A percentile compares a stretch with the other conserved stretches of the same genome.
These are phyloP conservation scores for Xerocomellus intermedius DNA, from an alignment of 768 basidiomycete genomes.

Conservation along the genomic window DNA sequence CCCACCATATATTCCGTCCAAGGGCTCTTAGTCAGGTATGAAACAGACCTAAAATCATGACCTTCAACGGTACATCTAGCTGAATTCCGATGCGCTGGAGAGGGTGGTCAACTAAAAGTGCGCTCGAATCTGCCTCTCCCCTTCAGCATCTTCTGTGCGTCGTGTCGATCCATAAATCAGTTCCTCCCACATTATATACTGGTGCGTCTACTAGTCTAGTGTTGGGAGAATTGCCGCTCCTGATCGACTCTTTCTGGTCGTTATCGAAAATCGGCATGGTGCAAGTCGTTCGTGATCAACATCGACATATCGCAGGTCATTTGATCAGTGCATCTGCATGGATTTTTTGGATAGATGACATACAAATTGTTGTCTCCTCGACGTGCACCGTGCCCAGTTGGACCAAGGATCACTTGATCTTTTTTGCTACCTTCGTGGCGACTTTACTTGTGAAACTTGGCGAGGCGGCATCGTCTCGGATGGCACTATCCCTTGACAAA, in stretches of 20 bases:
- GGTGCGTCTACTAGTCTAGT: constrained; percentile 9
- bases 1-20: constrained; percentile 4
- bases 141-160: neutral
- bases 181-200: neutral
- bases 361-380: neutral
- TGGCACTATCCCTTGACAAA: neutral
- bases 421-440: neutral
- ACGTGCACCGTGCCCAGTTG: neutral
- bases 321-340: neutral
- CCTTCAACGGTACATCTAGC: neutral
- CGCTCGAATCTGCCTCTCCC: neutral
- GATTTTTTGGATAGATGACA: neutral
- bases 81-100: neutral
- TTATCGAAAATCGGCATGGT: neutral
- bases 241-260: neutral
- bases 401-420: neutral
- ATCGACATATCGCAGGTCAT: neutral
- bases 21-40: neutral
- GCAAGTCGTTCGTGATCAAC: neutral
- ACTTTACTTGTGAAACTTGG: neutral
- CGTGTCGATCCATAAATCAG: neutral
- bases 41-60: neutral
- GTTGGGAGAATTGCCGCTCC: neutral
- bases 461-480: neutral
- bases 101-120: neutral